Evolutionary conservation across 2,329 filamentous ascomycete genomes (phyloP).

Genomic region (Gyromitra esculenta): DNA sequence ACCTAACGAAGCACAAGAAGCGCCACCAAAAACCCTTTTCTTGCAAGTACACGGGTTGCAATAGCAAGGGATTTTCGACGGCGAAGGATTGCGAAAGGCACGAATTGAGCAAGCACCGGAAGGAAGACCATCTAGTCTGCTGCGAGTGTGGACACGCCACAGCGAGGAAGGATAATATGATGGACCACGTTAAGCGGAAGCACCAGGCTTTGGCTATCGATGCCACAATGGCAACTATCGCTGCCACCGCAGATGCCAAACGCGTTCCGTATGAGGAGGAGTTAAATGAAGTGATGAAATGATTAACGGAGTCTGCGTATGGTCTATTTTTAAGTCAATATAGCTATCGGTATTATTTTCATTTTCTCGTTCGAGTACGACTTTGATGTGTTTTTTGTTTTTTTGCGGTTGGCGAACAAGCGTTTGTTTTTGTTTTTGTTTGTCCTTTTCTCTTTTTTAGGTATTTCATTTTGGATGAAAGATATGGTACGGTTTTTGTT

Average conservation of each 20-base stretch:
- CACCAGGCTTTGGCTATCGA: neutral
- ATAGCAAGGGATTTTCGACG: slow-evolving; percentile 22
- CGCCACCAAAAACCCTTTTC: slow-evolving; percentile 46
- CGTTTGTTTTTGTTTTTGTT: neutral
- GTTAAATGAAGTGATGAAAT: too few relatives aligned
- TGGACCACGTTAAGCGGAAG: slow-evolving; percentile 37
- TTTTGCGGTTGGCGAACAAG: neutral
- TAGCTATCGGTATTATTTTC: neutral
- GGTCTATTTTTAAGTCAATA: neutral
- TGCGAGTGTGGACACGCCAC: slow-evolving; percentile 39
- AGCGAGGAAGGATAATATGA: slow-evolving; percentile 50
- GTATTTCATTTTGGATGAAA: neutral
- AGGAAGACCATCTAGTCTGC: slow-evolving; percentile 42
- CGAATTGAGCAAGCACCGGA: slow-evolving; percentile 37
- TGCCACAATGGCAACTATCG: neutral
- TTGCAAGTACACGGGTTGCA: slow-evolving; percentile 12
- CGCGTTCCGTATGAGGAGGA: neutral
- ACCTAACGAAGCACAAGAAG: slow-evolving; percentile 50
- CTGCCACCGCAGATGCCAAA: neutral
- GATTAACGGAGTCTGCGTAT: neutral
- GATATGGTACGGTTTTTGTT: neutral
- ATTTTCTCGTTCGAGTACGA: neutral
- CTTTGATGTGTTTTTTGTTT: neutral
- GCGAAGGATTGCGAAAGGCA: slow-evolving; percentile 51
- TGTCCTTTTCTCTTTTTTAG: neutral